A percentile compares a stretch with the other conserved stretches of the same genome.
These are phyloP conservation scores for Fusarium fracticaudum DNA, from an alignment of 2,329 filamentous ascomycete species.

Conservation along the genomic window DNA sequence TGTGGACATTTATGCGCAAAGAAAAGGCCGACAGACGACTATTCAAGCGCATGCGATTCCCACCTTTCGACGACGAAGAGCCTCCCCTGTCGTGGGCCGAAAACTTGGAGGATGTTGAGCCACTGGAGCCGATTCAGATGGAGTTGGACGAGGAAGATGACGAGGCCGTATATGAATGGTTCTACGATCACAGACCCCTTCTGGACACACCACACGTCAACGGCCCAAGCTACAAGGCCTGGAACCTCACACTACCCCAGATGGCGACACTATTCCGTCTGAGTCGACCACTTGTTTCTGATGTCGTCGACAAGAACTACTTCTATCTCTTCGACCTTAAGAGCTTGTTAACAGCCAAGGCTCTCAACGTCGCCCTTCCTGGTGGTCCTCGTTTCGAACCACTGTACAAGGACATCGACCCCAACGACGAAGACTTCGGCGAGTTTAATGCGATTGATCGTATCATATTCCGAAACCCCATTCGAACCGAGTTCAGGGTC, in stretches of 20 bases:
- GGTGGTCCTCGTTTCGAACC: slow-evolving; percentile 97
- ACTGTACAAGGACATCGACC: slow-evolving; percentile 97
- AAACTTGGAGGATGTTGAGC: slow-evolving; percentile 98
- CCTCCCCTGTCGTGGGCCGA: slow-evolving; percentile 97
- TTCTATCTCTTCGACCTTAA: slow-evolving; percentile 97
- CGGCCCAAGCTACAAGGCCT: slow-evolving; percentile 94
- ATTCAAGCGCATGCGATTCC: slow-evolving; percentile 99
- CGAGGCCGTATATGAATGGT: slow-evolving; percentile 91
- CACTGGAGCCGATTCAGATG: slow-evolving; percentile 97
- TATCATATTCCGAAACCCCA: slow-evolving; percentile 96
- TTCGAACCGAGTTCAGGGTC: slow-evolving; percentile 94
- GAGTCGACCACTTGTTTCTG: slow-evolving; percentile 88
- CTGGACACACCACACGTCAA: slow-evolving; percentile 94
- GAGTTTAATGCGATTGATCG: slow-evolving; percentile 99
- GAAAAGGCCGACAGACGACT: slow-evolving; percentile 96
- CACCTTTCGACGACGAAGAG: slow-evolving; percentile 98
- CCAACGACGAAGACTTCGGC: slow-evolving; percentile 98
- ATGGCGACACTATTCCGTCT: slow-evolving; percentile 96
- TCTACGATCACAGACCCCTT: slow-evolving; percentile 93
- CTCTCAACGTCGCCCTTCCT: slow-evolving; percentile 96
- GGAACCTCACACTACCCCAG: slow-evolving; percentile 92
- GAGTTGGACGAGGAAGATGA: slow-evolving; percentile 96
- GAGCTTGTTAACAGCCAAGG: slow-evolving; percentile 95
- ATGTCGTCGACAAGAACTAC: slow-evolving; percentile 95
- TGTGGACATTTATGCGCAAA: slow-evolving; percentile 98